A percentile compares a stretch with the other conserved stretches of the same genome.
These are phyloP conservation scores for Podospora bellae-mahoneyi DNA, from an alignment of 495 filamentous ascomycete species.

Conservation along the genomic window DNA sequence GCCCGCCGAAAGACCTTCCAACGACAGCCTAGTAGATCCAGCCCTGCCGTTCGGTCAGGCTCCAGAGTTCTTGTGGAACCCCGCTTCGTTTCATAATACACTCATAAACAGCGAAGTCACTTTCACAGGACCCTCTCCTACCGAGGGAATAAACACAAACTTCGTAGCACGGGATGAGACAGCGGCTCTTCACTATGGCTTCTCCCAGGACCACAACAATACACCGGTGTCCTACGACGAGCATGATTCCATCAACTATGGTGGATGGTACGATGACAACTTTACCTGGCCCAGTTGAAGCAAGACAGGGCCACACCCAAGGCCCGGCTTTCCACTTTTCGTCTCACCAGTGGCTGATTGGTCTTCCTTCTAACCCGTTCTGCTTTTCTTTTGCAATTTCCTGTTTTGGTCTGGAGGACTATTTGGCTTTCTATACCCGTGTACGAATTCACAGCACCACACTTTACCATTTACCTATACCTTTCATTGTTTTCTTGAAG, in stretches of 20 bases:
- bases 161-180: conserved; percentile 13
- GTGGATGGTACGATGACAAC: conserved; percentile 11
- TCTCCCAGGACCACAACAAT: conserved; percentile 14
- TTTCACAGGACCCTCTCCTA: not conserved
- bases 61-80: not conserved
- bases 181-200: conserved; percentile 21
- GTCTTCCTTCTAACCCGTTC: not conserved
- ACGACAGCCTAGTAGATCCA: not conserved
- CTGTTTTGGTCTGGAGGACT: not conserved
- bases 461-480: no score
- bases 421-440: not conserved
- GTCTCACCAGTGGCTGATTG: not conserved
- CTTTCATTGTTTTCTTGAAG: no score
- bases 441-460: not conserved
- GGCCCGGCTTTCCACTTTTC: no score
- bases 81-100: conserved; percentile 16
- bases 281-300: not conserved
- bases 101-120: conserved; percentile 13
- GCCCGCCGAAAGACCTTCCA: not conserved
- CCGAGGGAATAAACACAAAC: conserved; percentile 7
- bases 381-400: not conserved
- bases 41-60: not conserved
- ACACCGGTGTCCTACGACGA: conserved; percentile 7
- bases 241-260: not conserved
- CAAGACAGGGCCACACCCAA: no score